phyloP scores from a whole-genome alignment of 148 eudicot genomes.

The Bassia scoparia region DNA sequence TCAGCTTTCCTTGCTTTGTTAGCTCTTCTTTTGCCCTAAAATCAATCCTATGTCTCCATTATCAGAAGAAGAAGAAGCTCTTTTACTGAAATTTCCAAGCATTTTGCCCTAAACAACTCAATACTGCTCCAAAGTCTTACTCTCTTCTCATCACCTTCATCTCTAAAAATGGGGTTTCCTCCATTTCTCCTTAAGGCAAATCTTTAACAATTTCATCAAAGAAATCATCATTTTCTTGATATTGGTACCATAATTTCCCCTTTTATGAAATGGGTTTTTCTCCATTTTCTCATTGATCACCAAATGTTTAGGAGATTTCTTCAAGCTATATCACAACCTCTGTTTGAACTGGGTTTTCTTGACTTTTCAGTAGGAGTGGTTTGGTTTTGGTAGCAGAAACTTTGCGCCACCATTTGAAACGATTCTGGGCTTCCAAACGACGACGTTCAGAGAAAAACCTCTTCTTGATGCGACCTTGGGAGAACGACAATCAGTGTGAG shows the following conservation, averaged over 20 bases:
- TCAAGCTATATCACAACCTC: no score
- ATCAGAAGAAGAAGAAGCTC: background rate
- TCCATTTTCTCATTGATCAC: background rate
- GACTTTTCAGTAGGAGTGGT: background rate
- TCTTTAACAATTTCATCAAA: no score
- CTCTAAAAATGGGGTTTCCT: background rate
- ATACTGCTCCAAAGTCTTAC: background rate
- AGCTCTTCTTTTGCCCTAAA: background rate
- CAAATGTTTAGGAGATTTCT: no score
- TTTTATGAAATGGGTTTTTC: constrained; percentile 1
- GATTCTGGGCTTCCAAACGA: background rate
- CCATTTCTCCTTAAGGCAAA: no score
- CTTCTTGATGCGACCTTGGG: no score
- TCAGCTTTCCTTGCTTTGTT: background rate
- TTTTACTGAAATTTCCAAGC: background rate
- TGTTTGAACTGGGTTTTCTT: background rate
- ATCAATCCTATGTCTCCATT: constrained; percentile 10
- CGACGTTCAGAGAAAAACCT: background rate
- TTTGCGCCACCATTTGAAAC: constrained; percentile 10
- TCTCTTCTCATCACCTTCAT: background rate
- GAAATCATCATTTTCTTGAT: no score
- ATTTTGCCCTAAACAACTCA: background rate
- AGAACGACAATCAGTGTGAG: background rate
- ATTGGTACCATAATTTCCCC: no score
- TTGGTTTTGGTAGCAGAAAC: background rate